Base-by-base conservation (phyloP, 2,329 filamentous ascomycete species). In the Diaporthe citri region DNA sequence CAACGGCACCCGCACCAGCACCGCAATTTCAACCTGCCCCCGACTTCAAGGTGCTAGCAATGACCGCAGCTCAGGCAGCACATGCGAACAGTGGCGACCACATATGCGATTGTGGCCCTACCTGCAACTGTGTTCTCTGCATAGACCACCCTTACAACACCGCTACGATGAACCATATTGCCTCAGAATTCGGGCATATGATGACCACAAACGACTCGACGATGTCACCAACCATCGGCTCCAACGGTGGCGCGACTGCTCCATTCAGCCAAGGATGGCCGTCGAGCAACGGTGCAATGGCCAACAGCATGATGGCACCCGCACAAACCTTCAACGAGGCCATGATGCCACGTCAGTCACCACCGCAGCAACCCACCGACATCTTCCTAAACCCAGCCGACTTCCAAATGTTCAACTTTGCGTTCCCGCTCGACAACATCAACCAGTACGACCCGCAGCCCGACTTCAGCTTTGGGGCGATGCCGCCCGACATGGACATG, bases 111-210 rank as follows among this genome's bases (percentile, higher is more conserved):
- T 94, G 93, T 79, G 93, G 93, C 28, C 89, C 92, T 72, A 85
- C 85, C 39, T 94, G 93, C 77, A 88, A 91, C 77, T 94, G 93
- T 79, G 85, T 94, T 48, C 92, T 92, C 15, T 94, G 93, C 80
- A 87, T 91, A 7, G 90, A 90, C 3, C 92, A 94, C 80, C 91
- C 92, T 17, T 93, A 91, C 79, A 94, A 94, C 78, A 86, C 90
- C 10, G 89, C 91, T 31, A 93, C 90, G 69, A 88, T 86, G 76
- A 86, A 85, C 67, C 75, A 76, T 66, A 75, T 76, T 52, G 72
- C 71, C 39, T 71, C 72, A 25, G 77, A 78, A 25, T 76, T 75
- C 39, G 74, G 75, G 34, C 75, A 76, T 15, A 74, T 67, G 77
- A 76, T 74, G 83, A 87, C 62, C 3, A 76, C 74, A 9, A 75